A percentile compares a stretch with the other conserved stretches of the same genome.
phyloP scores from a whole-genome alignment of 2,329 filamentous ascomycete genomes.

The Paraphoma sp. region DNA sequence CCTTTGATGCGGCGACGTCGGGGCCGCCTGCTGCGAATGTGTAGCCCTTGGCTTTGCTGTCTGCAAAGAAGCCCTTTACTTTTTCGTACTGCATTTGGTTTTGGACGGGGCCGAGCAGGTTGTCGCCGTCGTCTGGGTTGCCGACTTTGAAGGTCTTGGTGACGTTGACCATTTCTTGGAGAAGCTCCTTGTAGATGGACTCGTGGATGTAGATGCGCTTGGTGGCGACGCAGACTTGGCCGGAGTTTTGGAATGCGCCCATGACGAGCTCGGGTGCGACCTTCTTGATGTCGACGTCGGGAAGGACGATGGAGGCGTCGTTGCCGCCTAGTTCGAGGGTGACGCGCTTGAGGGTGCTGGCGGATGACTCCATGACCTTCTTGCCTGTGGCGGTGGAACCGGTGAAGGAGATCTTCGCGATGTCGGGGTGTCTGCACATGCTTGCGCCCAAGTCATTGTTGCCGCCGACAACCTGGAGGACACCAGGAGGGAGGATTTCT shows the following conservation, averaged over 20 bases:
- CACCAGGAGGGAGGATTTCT: conserved; percentile 65
- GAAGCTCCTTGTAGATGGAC: conserved; percentile 47
- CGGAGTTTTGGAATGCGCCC: conserved; percentile 63
- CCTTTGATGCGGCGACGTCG: conserved; percentile 45
- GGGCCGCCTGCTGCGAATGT: conserved; percentile 60
- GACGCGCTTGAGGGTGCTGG: conserved; percentile 65
- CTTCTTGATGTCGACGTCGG: conserved; percentile 63
- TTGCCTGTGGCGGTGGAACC: conserved; percentile 67
- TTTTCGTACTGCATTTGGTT: conserved; percentile 71
- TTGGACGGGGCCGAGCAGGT: conserved; percentile 66
- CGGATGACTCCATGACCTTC: conserved; percentile 64
- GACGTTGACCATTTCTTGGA: conserved; percentile 52
- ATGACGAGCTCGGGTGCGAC: conserved; percentile 58
- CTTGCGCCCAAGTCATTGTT: conserved; percentile 66
- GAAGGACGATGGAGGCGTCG: conserved; percentile 65
- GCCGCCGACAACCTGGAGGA: conserved; percentile 67
- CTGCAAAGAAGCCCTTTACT: conserved; percentile 63
- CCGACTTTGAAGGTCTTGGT: conserved; percentile 53
- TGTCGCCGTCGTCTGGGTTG: conserved; percentile 49
- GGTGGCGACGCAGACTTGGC: conserved; percentile 54
- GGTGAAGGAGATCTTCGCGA: conserved; percentile 70
- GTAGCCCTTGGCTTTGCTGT: conserved; percentile 62
- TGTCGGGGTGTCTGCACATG: conserved; percentile 65
- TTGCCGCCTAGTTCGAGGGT: conserved; percentile 70
- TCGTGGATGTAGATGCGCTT: conserved; percentile 49